These are phyloP conservation scores for Echeveria elegans DNA, from an alignment of 164 flowering plant species.

Conservation along the genomic window DNA sequence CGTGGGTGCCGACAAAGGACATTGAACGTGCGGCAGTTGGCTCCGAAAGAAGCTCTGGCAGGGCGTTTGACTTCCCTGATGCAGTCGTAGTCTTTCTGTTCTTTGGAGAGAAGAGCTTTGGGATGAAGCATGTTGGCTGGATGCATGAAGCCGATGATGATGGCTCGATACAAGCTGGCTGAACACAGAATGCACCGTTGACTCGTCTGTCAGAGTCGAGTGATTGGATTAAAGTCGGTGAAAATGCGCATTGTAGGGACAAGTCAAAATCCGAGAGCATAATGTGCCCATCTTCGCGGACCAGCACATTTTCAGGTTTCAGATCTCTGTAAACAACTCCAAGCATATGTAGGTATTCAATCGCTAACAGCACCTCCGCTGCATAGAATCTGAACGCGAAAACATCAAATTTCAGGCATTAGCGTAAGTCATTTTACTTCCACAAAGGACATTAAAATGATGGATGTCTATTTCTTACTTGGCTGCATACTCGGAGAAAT, in stretches of 20 bases:
- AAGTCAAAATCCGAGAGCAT: conserved; percentile 98
- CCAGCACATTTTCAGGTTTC: conserved; percentile 90
- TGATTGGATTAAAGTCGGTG: conserved; percentile 66
- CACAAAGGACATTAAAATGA: neutral
- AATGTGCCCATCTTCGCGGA: conserved; percentile 92
- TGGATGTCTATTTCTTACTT: too few relatives aligned
- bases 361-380: conserved; percentile 82
- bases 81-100: conserved; percentile 39
- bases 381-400: conserved; percentile 68
- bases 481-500: neutral
- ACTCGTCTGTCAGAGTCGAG: conserved; percentile 44
- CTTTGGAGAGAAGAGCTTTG: conserved; percentile 60
- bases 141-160: conserved; percentile 48
- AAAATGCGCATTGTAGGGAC: conserved; percentile 71
- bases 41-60: conserved; percentile 79
- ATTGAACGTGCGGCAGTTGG: conserved; percentile 75
- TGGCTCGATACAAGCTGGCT: conserved; percentile 86
- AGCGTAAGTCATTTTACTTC: neutral
- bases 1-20: conserved; percentile 83
- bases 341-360: conserved; percentile 91
- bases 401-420: neutral
- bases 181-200: conserved; percentile 65
- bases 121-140: conserved; percentile 84
- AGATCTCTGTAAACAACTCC: conserved; percentile 89
- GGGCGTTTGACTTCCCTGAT: conserved; percentile 22